Percentiles rank a stretch among this genome's conserved stretches.
phyloP scores from a whole-genome alignment of 179 eudicot species.

The Drosera spatulata region DNA sequence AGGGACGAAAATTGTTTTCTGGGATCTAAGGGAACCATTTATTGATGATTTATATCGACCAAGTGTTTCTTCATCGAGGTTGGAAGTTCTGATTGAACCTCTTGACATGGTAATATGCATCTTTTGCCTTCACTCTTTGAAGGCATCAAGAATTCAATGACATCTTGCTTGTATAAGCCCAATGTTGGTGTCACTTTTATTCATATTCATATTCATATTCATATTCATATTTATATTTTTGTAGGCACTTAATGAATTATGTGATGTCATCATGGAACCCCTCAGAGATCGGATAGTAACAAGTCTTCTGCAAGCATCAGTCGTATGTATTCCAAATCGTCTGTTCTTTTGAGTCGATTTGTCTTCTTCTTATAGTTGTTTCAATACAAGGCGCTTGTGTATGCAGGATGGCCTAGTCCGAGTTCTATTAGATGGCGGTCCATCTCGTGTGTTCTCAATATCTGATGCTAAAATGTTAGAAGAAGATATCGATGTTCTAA shows the following conservation, averaged over 20 bases:
- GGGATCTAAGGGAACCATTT: constrained; percentile 90
- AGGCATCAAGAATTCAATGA: background rate
- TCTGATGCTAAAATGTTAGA: constrained; percentile 79
- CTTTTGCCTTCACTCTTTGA: background rate
- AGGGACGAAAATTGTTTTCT: constrained; percentile 93
- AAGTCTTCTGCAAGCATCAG: constrained; percentile 92
- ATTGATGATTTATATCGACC: constrained; percentile 85
- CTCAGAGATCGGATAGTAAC: constrained; percentile 94
- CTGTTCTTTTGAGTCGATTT: background rate
- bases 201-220: background rate
- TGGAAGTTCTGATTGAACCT: constrained; percentile 76
- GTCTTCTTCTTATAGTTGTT: constrained; percentile 1
- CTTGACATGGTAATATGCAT: constrained; percentile 68
- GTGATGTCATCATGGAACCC: constrained; percentile 75
- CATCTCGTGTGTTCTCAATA: constrained; percentile 65
- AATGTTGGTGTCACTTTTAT: background rate
- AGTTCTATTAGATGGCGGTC: constrained; percentile 91
- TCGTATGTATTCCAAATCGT: constrained; percentile 34
- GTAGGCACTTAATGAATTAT: constrained; percentile 86
- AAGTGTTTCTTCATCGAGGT: constrained; percentile 73
- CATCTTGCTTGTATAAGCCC: background rate
- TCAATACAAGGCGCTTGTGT: background rate
- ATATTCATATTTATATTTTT: constrained; percentile 7
- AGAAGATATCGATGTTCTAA: constrained; percentile 84
- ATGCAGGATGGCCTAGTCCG: constrained; percentile 88